Evolutionary conservation across 352 stramenopile species (phyloP), one percentile per base, ranked within the genome.

Genomic region (Phytophthora ramorum): DNA sequence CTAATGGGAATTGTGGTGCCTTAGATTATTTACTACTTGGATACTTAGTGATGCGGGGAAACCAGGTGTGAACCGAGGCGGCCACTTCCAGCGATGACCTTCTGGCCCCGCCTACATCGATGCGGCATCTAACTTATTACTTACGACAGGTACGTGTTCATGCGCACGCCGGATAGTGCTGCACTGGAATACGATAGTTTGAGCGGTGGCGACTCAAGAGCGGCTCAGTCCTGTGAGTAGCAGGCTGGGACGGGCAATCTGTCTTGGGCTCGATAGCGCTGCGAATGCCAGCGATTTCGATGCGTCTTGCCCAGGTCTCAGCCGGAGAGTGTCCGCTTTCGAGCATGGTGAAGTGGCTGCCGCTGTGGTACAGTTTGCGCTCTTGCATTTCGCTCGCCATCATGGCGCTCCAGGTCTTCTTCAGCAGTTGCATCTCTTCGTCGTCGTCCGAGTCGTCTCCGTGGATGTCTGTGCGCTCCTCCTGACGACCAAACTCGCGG

Each of bases 261-360:
- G 34, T 16, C 3, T 57, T 63, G 7, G 40, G 9, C n/a, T 47
- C 60, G 2, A 17, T 34, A 24, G 46, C 22, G 13, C 52, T 61
- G 45, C 46, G 69, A 24, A 89, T 81, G 1, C 81, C 77, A 2
- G 83, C 79, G 62, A 92, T 89, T 72, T 90, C 79, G 51, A 92
- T 63, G 4, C 81, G 83, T 35, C 70, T 80, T 1, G 67, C 79
- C 75, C 75, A 90, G 8, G 78, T 69, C 19, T 80, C 71, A 2
- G 73, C 54, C 3, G 62, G 40, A 34, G 60, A 58, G 1, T 68
- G 50, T 20, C 47, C 54, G 28, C 35, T 63, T 55, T 83, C 69
- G 34, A 86, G 43, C 43, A 76, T 71, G 0, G 72, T 65, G 55
- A 79, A 79, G 43, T 86, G 75, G 41, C 69, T 77, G 26, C 73